Percentiles rank a stretch among this genome's conserved stretches.
phyloP scores from a whole-genome alignment of 208 protist genomes.

The Hexamita inflata region DNA sequence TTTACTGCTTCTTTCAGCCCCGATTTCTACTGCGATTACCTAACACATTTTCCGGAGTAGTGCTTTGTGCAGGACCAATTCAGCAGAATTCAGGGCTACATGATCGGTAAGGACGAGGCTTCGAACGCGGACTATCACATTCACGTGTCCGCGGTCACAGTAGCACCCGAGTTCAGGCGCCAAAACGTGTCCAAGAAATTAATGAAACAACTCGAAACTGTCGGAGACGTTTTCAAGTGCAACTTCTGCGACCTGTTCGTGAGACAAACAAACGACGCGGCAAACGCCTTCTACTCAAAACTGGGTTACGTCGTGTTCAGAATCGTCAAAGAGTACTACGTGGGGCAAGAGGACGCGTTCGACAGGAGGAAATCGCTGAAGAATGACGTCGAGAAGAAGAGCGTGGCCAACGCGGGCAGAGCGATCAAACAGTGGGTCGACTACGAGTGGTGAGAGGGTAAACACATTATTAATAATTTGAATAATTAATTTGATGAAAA shows the following conservation, averaged over 20 bases:
- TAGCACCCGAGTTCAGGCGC: background rate
- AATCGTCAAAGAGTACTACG: background rate
- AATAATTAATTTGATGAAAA: too few relatives aligned
- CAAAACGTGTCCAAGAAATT: background rate
- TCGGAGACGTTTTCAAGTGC: background rate
- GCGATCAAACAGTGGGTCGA: too few relatives aligned
- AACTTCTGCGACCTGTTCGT: conserved; percentile 23
- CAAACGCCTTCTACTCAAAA: background rate
- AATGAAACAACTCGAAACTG: background rate
- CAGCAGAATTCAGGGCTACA: background rate
- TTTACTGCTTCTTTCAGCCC: conserved; percentile 21
- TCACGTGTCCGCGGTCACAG: conserved; percentile 10
- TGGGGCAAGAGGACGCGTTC: conserved; percentile 4
- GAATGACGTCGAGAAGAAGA: background rate
- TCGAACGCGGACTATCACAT: conserved; percentile 10
- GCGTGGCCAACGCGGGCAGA: too few relatives aligned
- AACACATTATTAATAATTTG: too few relatives aligned
- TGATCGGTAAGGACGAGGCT: conserved; percentile 26
- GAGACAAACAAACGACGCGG: background rate
- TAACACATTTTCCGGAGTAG: background rate
- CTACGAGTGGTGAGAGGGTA: too few relatives aligned
- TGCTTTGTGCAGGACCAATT: background rate
- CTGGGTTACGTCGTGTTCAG: conserved; percentile 1
- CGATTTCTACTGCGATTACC: background rate
- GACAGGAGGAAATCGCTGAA: conserved; percentile 13